Percentiles rank a stretch among this genome's conserved stretches.
Evolutionary conservation across 441 rosid species (phyloP).

Genomic region (Croton laevigatus): DNA sequence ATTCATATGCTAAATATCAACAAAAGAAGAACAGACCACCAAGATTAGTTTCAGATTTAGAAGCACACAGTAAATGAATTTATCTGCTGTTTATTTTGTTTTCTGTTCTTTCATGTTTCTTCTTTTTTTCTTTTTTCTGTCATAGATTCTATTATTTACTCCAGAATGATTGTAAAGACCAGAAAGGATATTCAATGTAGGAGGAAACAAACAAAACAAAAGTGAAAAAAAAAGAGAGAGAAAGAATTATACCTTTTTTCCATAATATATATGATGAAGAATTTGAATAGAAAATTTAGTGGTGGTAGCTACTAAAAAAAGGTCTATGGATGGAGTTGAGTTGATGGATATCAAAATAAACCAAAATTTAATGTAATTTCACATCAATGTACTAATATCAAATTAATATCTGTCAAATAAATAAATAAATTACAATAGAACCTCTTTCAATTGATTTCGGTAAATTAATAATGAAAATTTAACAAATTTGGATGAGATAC

Average conservation of each 20-base stretch:
- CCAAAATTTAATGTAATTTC: too few relatives aligned
- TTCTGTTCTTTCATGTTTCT: background rate
- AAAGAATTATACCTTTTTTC: background rate
- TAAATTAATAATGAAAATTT: too few relatives aligned
- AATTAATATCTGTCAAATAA: too few relatives aligned
- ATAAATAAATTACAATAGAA: too few relatives aligned
- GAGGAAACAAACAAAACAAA: background rate
- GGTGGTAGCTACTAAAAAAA: too few relatives aligned
- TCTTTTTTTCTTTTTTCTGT: background rate
- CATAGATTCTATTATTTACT: constrained; percentile 4
- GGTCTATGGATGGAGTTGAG: too few relatives aligned
- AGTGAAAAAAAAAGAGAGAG: background rate
- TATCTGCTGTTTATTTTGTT: background rate
- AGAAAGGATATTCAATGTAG: background rate
- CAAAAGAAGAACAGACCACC: constrained; percentile 61
- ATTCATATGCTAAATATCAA: constrained; percentile 76
- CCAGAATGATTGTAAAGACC: background rate
- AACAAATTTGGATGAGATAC: too few relatives aligned
- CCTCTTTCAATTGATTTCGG: too few relatives aligned
- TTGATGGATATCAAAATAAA: too few relatives aligned
- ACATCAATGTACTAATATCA: too few relatives aligned
- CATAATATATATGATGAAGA: too few relatives aligned
- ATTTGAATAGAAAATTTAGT: too few relatives aligned
- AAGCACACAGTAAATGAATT: constrained; percentile 58
- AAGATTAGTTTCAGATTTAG: constrained; percentile 50